A percentile compares a stretch with the other conserved stretches of the same genome.
These are phyloP conservation scores for Dryadomyces quercus-mongolicae DNA, from an alignment of 2,329 filamentous ascomycete genomes.

Conservation along the genomic window DNA sequence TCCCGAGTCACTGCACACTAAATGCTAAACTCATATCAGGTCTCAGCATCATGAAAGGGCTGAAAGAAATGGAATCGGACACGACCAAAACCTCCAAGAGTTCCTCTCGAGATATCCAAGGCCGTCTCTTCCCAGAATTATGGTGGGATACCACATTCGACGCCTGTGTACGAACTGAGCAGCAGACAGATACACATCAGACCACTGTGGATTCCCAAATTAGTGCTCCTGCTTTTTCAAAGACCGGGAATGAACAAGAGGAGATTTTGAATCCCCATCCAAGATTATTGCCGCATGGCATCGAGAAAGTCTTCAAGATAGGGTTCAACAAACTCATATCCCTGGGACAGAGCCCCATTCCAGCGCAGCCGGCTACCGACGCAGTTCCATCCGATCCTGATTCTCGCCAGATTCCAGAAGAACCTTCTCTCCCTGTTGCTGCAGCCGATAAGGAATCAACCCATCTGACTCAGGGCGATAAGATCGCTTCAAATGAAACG, in stretches of 20 bases:
- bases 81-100: neutral
- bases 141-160: neutral
- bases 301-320: constrained; percentile 7
- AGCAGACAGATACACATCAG: neutral
- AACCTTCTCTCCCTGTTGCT: neutral
- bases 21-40: neutral
- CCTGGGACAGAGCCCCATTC: neutral
- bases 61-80: neutral
- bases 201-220: neutral
- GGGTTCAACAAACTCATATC: constrained; percentile 7
- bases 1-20: no score
- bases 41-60: neutral
- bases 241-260: neutral
- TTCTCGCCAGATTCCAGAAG: neutral
- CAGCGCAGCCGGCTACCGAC: no score
- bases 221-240: neutral
- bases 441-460: neutral
- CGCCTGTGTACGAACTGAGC: neutral
- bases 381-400: neutral
- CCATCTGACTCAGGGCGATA: neutral
- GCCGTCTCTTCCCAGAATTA: neutral
- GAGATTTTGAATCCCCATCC: neutral
- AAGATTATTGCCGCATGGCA: neutral
- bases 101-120: neutral
- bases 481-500: neutral